Base-by-base conservation (phyloP, 2,329 filamentous ascomycete genomes). In the Trichoderma sp. region DNA sequence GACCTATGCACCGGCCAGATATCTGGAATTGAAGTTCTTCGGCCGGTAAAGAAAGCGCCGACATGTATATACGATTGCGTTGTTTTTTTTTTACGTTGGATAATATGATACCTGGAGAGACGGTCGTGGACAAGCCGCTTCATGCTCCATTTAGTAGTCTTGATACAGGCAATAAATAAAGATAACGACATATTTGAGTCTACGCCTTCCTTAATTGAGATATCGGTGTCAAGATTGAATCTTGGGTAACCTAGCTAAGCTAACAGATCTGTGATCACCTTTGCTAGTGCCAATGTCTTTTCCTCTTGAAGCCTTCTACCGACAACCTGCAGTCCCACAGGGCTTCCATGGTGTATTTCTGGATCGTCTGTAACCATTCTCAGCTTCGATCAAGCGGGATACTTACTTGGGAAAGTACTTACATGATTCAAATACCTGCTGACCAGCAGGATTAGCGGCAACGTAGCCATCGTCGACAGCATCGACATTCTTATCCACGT, bases 1-100 rank as follows among this genome's bases (percentile, higher is more conserved):
- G 30, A 78, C 76, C 26, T 86, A 84, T 73, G 26, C 81, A 5
- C 82, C 82, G 2, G 78, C 84, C 3, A 78, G 83, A 14, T 83
- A 81, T 78, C 61, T 84, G 2, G 84, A 85, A 76, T 77, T 81
- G n/a, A 80, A 75, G 73, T 71, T 63, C 18, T 63, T 76, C 51
- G 74, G 74, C 12, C 74, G 75, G 11, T 76, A 43, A 51, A 51
- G 15, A 5, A 39, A 26, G 2, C 6, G 18, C 18, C 14, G 24
- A 11, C 11, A 2, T 43, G 9, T 26, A 34, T 12, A 61, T 47
- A 43, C 18, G 15, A n/a, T 34, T 34, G 28, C 64, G 3, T 21
- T 47, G 24, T 32, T 18, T 30, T 56, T 30, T 56, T 58, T 34
- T 34, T 43, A 43, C 39, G 6, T 43, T n/a, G 15, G 39, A 43